A percentile compares a stretch with the other conserved stretches of the same genome.
Conservation (phyloP, 2,329 filamentous ascomycete species). For the Fusarium oxysporum region DNA sequence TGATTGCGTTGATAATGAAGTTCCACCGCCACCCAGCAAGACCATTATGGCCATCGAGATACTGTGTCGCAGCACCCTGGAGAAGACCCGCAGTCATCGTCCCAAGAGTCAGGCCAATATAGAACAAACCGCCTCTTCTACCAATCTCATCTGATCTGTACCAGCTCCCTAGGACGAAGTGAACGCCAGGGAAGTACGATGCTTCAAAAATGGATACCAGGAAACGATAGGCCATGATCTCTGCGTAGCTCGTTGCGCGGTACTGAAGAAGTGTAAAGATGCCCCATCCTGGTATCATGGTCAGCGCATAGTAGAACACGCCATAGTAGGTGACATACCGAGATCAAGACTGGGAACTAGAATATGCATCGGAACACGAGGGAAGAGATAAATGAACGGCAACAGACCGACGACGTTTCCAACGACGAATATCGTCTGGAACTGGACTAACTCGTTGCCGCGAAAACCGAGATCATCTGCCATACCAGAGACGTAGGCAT, state of each 20-base stretch:
- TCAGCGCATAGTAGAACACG: neutral
- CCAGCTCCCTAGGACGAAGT: neutral
- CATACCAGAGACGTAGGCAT: neutral
- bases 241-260: neutral
- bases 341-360: neutral
- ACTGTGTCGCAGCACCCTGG: neutral
- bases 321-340: accelerated
- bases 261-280: neutral
- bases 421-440: neutral
- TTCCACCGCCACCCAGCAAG: neutral
- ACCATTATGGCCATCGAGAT: neutral
- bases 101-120: neutral
- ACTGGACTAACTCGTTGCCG: neutral
- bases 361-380: neutral
- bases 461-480: neutral
- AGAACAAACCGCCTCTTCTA: neutral
- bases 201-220: neutral
- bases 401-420: neutral
- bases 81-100: neutral
- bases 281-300: neutral
- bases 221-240: neutral
- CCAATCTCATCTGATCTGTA: neutral
- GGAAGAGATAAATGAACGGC: neutral
- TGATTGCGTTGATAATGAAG: neutral
- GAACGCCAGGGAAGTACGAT: neutral